Percentiles rank a stretch among this genome's conserved stretches.
Conservation (phyloP, 2,329 filamentous ascomycete species). For the Cordyceps fumosorosea region DNA sequence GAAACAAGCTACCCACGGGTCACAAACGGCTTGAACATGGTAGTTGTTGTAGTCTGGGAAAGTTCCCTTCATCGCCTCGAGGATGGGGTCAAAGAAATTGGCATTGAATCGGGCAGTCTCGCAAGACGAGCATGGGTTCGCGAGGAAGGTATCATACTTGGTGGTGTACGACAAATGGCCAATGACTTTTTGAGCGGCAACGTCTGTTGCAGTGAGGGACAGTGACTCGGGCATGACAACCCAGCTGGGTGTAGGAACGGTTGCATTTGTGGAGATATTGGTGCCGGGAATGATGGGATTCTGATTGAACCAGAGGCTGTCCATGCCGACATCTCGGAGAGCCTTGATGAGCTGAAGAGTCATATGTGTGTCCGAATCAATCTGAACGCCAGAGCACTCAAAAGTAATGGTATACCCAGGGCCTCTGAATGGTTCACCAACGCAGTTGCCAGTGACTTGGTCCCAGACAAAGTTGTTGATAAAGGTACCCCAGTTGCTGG, state of each 20-base stretch:
- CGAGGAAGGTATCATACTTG: conserved; percentile 31
- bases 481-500: conserved; percentile 31
- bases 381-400: conserved; percentile 30
- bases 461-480: conserved; percentile 36
- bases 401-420: conserved; percentile 32
- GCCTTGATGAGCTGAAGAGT: conserved; percentile 34
- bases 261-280: conserved; percentile 24
- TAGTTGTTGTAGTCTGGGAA: conserved; percentile 34
- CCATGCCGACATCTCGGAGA: conserved; percentile 30
- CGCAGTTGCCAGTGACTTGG: conserved; percentile 28
- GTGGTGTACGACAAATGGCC: conserved; percentile 32
- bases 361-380: conserved; percentile 33
- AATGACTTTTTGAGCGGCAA: conserved; percentile 25
- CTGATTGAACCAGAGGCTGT: conserved; percentile 35
- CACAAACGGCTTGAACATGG: conserved; percentile 30
- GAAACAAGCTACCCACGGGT: conserved; percentile 32
- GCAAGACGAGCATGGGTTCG: conserved; percentile 30
- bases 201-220: conserved; percentile 28
- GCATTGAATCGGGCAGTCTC: conserved; percentile 30
- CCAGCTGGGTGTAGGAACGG: conserved; percentile 24
- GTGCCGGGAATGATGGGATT: conserved; percentile 30
- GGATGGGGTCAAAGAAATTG: conserved; percentile 31
- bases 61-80: conserved; percentile 31
- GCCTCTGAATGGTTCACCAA: conserved; percentile 26
- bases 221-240: conserved; percentile 35